Evolutionary conservation across 495 filamentous ascomycete species (phyloP), one percentile per base, ranked within the genome.

Genomic region (Penicillium verhagenii): DNA sequence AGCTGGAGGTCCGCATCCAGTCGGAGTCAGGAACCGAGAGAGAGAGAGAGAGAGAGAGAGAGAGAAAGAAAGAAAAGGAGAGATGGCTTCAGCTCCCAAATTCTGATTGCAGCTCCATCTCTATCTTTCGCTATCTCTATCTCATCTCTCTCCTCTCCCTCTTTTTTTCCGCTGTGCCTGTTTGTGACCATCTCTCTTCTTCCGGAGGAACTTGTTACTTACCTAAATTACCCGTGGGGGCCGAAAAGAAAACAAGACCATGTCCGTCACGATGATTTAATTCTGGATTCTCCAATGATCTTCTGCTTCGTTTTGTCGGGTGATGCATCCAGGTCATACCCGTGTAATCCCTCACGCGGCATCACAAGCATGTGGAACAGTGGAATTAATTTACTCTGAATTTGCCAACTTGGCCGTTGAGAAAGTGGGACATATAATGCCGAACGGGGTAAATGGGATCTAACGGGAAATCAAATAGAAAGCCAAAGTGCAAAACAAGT

Each of bases 291-390:
- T 50, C 11, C 23, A 43, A 33, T 60, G 57, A 60, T 60, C 52
- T 58, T 54, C 57, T 61, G 58, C 58, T 54, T 56, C 56, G 45
- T 50, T 48, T 42, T 24, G 56, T 48, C 57, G 54, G 48, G 58
- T 54, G 61, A 64, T 61, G 56, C 58, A 58, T 47, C 38, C 52
- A 47, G 47, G 55, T 58, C 47, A 58, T 51, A 45, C 35, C 49
- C 33, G 38, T 59, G 52, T 49, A 35, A 55, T 55, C 53, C n/a
- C n/a, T 53, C 28, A 26, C 25, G 50, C 45, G 50, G 58, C 58
- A 60, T 57, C 58, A 60, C 57, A 53, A 52, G 58, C 40, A 28
- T 54, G 59, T 61, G 59, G 40, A 57, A 61, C 59, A 28, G n/a
- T n/a, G 11, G 23, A 25, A 44, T 16, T 13, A 28, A 28, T 28